Percentiles rank a stretch among this genome's conserved stretches.
These are phyloP conservation scores for Cystofilobasidium capitatum DNA, from an alignment of 768 basidiomycete species.

Conservation along the genomic window DNA sequence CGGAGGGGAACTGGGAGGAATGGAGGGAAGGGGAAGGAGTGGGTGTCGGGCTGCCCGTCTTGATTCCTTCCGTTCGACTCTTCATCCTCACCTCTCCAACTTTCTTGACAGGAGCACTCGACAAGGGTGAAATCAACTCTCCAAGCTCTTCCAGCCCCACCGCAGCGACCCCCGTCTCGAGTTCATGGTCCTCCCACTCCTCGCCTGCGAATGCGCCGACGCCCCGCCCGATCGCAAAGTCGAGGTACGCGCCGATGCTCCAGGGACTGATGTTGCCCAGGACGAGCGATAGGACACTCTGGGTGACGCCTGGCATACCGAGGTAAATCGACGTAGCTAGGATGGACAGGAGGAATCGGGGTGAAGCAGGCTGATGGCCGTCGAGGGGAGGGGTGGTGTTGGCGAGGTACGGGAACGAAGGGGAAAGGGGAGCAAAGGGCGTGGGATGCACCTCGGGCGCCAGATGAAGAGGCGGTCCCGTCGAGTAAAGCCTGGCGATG, in stretches of 20 bases:
- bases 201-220: conserved; percentile 48
- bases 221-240: conserved; percentile 67
- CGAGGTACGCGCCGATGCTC: conserved; percentile 65
- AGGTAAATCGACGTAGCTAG: conserved; percentile 81
- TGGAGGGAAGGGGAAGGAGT: neutral
- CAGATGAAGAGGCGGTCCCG: conserved; percentile 64
- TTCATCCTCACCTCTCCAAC: neutral
- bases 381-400: conserved; percentile 41
- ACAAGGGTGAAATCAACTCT: neutral
- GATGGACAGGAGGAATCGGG: conserved; percentile 71
- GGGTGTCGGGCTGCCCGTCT: neutral
- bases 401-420: conserved; percentile 30
- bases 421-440: conserved; percentile 57
- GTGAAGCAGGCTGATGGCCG: conserved; percentile 60
- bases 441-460: conserved; percentile 58
- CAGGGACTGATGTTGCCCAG: conserved; percentile 66
- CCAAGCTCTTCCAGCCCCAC: conserved; percentile 58
- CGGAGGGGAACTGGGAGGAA: too few relatives aligned
- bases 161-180: conserved; percentile 40
- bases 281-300: conserved; percentile 62
- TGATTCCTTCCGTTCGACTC: neutral
- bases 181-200: conserved; percentile 35
- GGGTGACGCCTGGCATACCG: conserved; percentile 64
- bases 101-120: neutral
- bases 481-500: conserved; percentile 76